These are phyloP conservation scores for Microsporum audouinii DNA, from an alignment of 2,329 filamentous ascomycete genomes.

Conservation along the genomic window DNA sequence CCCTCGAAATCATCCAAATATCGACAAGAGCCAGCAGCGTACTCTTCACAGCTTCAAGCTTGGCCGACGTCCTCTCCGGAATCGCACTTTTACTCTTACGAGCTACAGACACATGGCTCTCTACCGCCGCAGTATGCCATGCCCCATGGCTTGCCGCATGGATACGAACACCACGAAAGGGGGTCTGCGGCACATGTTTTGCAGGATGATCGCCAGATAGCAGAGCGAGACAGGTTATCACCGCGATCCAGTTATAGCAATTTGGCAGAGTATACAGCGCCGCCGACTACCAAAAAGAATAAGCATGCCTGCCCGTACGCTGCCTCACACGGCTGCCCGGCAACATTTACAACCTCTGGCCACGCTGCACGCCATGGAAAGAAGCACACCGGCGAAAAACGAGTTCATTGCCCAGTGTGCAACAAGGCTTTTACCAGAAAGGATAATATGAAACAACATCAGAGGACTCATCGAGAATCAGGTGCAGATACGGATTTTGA, in stretches of 20 bases:
- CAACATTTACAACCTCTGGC: conserved; percentile 56
- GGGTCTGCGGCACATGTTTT: background rate
- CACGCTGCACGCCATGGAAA: conserved; percentile 57
- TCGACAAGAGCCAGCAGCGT: background rate
- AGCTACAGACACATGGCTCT: background rate
- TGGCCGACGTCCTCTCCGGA: background rate
- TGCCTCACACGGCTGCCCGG: conserved; percentile 46
- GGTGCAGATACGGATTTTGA: conserved; percentile 22
- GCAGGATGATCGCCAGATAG: background rate
- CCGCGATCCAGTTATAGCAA: conserved; percentile 19
- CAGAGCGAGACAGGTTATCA: conserved; percentile 20
- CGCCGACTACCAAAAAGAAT: conserved; percentile 42
- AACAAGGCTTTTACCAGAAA: conserved; percentile 58
- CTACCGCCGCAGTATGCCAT: background rate
- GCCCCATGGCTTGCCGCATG: background rate
- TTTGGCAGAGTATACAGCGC: conserved; percentile 17
- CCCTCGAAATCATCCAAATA: conserved; percentile 15
- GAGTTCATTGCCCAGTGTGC: conserved; percentile 55
- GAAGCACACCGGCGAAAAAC: conserved; percentile 58
- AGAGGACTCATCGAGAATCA: conserved; percentile 44
- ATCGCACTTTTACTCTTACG: background rate
- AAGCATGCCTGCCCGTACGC: conserved; percentile 56
- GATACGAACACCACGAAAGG: background rate
- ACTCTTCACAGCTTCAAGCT: conserved; percentile 7
- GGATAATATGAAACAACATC: conserved; percentile 60